Base-by-base conservation (phyloP, 2,329 filamentous ascomycete genomes). In the Lachnellula willkommii region DNA sequence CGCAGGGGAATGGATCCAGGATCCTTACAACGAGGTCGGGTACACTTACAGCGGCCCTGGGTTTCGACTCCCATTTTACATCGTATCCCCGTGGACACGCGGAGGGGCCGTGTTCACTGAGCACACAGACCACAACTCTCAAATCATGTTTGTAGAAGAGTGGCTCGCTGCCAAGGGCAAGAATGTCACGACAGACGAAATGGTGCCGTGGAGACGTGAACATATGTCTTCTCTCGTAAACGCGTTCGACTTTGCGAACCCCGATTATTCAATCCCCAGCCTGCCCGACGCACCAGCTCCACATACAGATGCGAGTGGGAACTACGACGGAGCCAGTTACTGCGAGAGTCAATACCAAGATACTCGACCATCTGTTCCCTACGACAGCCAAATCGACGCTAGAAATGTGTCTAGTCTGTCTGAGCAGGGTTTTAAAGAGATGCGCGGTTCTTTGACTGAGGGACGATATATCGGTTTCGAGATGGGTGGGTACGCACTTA, bases 11-110 rank as follows among this genome's bases (percentile, higher is more conserved):
- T 81, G 79, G 78, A 69, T 77, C 47, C 67, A 79, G 54, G 77
- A 77, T 56, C 74, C 74, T 0, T 71, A 74, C 52, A 69, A 69
- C 7, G 37, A 67, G 1, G 74, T 74, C 53, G 74, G 74, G 15
- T 63, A 75, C 24, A 68, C 74, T 24, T 76, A 72, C 56, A 70
- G 70, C 11, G 75, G 75, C 4, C 75, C 75, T 32, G 73, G 74
- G 20, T 75, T 79, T 61, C 77, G 79, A 9, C 69, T 81, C 3
- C 79, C 79, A 0, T 77, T 81, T 58, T 77, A 78, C 60, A 79
- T 81, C 65, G 71, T 81, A 52, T 81, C 78, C 0, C 79, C 79
- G 0, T 81, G 76, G 73, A 81, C 78, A 0, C 77, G 78, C 8
- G 76, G 77, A 11, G 76, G 75, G 11, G 73, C 76, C 15, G 77